Conservation (phyloP, 768 basidiomycete genomes). For the Hortiboletus campestris region DNA sequence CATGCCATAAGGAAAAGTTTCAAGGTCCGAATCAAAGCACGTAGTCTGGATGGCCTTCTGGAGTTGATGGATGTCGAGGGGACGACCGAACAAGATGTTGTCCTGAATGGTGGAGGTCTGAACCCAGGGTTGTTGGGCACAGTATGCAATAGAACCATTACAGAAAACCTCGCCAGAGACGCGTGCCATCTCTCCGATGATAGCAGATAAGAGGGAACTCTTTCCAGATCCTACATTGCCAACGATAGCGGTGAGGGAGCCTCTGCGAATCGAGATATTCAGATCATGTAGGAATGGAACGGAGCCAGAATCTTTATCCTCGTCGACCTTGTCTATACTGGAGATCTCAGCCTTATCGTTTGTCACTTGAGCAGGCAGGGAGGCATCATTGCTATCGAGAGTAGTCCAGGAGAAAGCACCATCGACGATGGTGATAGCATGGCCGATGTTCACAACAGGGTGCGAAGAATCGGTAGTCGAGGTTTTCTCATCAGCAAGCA, state of each 20-base stretch:
- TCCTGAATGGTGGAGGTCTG: constrained; percentile 32
- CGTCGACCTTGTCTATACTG: constrained; percentile 7
- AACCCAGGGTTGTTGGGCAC: constrained; percentile 34
- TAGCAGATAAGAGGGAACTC: constrained; percentile 30
- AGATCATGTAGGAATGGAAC: constrained; percentile 20
- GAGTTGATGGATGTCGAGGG: constrained; percentile 25
- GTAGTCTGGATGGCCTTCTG: constrained; percentile 28
- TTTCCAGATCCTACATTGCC: constrained; percentile 29
- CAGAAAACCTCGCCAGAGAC: constrained; percentile 24
- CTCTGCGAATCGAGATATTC: constrained; percentile 19
- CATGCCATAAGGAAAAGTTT: constrained; percentile 28
- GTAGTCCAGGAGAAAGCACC: constrained; percentile 28
- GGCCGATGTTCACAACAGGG: constrained; percentile 8
- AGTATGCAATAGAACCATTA: constrained; percentile 31
- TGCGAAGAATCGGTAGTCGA: not conserved
- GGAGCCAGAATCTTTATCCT: constrained; percentile 7
- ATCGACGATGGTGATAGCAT: constrained; percentile 19
- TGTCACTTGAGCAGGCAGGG: not conserved
- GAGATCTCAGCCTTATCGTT: constrained; percentile 4
- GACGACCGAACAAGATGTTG: constrained; percentile 31
- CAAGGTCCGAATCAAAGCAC: constrained; percentile 30
- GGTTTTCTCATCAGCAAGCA: constrained; percentile 27
- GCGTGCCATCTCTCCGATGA: constrained; percentile 30
- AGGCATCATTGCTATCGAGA: not conserved
- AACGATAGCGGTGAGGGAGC: constrained; percentile 28